Conservation (phyloP, 768 basidiomycete genomes). For the Hypholoma sublateritium region DNA sequence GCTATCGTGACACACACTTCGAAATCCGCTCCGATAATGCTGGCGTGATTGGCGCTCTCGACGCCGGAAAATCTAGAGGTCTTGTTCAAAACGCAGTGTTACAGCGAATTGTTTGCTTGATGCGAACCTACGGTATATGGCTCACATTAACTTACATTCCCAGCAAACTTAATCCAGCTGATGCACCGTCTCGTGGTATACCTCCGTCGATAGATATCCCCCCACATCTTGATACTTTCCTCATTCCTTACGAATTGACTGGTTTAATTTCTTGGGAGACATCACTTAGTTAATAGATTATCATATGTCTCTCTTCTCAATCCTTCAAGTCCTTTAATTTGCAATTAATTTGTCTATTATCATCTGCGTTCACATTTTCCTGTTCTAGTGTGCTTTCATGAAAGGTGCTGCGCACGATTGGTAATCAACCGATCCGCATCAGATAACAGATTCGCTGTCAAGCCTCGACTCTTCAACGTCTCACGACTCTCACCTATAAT, state of each 20-base stretch:
- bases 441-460: too few relatives aligned
- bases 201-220: neutral
- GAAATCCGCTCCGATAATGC: slow-evolving; percentile 33
- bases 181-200: slow-evolving; percentile 20
- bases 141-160: slow-evolving; percentile 25
- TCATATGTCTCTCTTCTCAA: too few relatives aligned
- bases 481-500: too few relatives aligned
- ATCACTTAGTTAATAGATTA: too few relatives aligned
- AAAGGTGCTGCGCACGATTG: too few relatives aligned
- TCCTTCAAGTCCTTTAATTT: too few relatives aligned
- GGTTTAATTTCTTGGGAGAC: slow-evolving; percentile 7
- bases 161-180: slow-evolving; percentile 19
- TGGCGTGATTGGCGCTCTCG: slow-evolving; percentile 29
- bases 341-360: too few relatives aligned
- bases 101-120: slow-evolving; percentile 19
- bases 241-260: neutral
- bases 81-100: slow-evolving; percentile 28
- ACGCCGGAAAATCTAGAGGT: slow-evolving; percentile 24
- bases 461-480: too few relatives aligned
- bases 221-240: neutral
- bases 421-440: too few relatives aligned
- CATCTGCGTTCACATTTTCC: too few relatives aligned
- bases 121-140: slow-evolving; percentile 24
- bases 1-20: slow-evolving; percentile 25
- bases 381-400: too few relatives aligned